Evolutionary conservation across 2,329 filamentous ascomycete species (phyloP).

Genomic region (Fusarium anthophilum): DNA sequence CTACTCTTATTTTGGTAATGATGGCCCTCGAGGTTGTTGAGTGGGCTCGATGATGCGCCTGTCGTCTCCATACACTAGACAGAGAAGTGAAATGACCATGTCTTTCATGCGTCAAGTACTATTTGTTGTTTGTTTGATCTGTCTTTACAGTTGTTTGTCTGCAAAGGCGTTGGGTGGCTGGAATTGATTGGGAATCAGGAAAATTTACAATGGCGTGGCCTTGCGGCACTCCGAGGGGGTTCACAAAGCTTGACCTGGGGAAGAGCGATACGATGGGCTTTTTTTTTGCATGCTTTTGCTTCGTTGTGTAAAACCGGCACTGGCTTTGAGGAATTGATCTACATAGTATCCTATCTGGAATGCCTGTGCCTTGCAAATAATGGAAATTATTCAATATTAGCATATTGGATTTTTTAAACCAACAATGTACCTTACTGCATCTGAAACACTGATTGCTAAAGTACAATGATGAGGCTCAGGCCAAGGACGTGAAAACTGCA

Average conservation of each 20-base stretch:
- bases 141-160: neutral
- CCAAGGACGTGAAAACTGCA: neutral
- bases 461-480: conserved; percentile 6
- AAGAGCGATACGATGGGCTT: neutral
- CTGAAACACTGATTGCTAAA: neutral
- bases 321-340: conserved; percentile 11
- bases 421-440: neutral
- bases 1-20: conserved; percentile 90
- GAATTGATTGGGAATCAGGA: neutral
- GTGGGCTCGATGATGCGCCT: conserved; percentile 68
- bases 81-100: neutral
- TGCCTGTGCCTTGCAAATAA: neutral
- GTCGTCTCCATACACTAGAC: neutral
- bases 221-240: neutral
- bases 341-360: neutral
- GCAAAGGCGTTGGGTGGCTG: conserved; percentile 13
- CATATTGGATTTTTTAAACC: neutral
- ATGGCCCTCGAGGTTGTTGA: conserved; percentile 91
- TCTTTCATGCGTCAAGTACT: neutral
- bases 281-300: neutral
- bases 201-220: neutral
- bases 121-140: neutral
- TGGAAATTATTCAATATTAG: neutral
- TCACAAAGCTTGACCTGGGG: neutral
- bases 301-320: neutral